Evolutionary conservation across 1,139 yeast genomes (phyloP), one percentile per base, ranked within the genome.

Genomic region (Chernovozyma sophiae-reginae): DNA sequence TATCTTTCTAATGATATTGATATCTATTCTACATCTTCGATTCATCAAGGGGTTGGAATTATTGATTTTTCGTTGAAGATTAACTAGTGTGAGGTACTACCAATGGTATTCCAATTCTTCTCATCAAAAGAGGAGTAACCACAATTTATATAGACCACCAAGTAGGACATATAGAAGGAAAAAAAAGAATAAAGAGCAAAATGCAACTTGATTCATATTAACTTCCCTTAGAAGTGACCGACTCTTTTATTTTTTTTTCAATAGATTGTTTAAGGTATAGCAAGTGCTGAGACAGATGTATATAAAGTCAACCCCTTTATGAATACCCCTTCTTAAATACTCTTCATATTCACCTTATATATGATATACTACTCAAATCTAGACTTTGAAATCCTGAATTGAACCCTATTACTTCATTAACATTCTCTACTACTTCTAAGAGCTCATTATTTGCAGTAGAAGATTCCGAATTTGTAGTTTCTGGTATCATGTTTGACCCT

Each of bases 1-100:
- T 90, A 76, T 53, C 68, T 90, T 50, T 79, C 87, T 50, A 76
- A 84, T 46, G 90, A 84, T 43, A 80, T 90, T 45, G 97, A 90
- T 52, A 81, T 90, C 44, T 90, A 87, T 65, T 84, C 95, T 30
- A 90, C 97, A 1, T 82, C 95, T 24, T 79, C 90, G n/a, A 83
- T 90, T 44, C 97, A 90, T 56, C 97, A 90, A 62, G 97, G 97
- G 14, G 74, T 81, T 12, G 78, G 81, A 0, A 75, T 85, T 23
- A 70, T 89, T 43, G 97, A 90, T 55, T 90, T 81, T 56, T 85
- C 95, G 24, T 72, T 90, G 55, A 90, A 90, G 58, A 80, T 90
- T 43, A 77, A 79, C 44, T 34, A 30, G 30, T 6, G 11, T 13
- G 8, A 23, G 25, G 25, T 23, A 11, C 25, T 23, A n/a, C n/a